Conservation (phyloP, 352 stramenopile genomes). For the Phytophthora cactorum region DNA sequence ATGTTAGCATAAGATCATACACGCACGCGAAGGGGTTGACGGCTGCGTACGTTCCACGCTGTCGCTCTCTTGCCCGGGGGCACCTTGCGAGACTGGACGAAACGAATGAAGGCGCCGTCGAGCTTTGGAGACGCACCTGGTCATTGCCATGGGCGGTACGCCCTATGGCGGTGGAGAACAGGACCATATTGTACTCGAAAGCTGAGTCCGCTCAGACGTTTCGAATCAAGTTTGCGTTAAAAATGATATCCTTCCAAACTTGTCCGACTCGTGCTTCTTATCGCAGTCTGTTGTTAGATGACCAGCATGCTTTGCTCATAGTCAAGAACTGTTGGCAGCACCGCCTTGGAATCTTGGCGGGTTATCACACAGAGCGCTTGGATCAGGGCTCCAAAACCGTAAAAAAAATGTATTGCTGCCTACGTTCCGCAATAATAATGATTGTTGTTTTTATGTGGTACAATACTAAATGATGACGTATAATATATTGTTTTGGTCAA, state of each 20-base stretch:
- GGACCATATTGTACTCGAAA: constrained; percentile 9
- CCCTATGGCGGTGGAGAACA: constrained; percentile 7
- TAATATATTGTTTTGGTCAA: no score
- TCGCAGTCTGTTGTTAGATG: constrained; percentile 6
- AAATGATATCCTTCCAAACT: constrained; percentile 6
- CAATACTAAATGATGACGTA: no score
- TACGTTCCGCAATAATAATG: no score
- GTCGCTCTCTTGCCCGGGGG: no score
- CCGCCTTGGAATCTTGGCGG: neutral
- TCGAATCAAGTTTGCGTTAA: neutral
- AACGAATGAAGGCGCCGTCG: neutral
- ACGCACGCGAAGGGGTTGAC: no score
- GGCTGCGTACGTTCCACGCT: no score
- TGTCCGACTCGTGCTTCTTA: constrained; percentile 6
- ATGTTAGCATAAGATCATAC: no score
- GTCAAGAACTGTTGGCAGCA: neutral
- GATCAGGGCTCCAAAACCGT: neutral
- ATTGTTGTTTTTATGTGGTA: no score
- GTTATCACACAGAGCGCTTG: neutral
- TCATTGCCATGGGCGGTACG: neutral
- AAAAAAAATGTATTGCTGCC: no score
- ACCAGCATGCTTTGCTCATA: constrained; percentile 3
- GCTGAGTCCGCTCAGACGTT: neutral
- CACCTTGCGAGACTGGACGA: neutral
- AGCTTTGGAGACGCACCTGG: neutral